Conservation (phyloP, 192 early-diverging fungal species). For the Fimicolochytrium jonesii region DNA sequence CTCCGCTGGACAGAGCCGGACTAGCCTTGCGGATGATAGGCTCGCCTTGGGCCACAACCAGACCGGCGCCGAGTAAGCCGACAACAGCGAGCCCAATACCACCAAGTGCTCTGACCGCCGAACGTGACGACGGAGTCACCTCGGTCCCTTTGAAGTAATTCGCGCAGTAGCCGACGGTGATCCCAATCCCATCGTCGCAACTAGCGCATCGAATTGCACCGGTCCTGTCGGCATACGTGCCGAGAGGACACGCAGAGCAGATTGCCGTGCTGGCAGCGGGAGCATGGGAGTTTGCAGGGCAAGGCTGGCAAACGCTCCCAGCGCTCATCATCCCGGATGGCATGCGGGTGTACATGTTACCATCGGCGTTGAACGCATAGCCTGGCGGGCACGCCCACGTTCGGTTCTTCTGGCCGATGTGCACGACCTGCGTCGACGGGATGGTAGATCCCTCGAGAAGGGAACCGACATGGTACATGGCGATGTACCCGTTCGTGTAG, state of each 20-base stretch:
- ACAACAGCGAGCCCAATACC: neutral
- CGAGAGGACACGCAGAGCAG: no score
- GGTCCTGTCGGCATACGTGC: no score
- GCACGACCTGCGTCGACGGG: neutral
- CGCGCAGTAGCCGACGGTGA: no score
- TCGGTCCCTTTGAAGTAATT: neutral
- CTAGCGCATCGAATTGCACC: no score
- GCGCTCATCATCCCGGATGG: neutral
- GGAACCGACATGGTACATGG: neutral
- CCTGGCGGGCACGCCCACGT: neutral
- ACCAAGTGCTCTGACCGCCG: neutral
- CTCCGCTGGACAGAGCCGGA: neutral
- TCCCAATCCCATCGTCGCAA: no score
- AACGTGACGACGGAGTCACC: neutral
- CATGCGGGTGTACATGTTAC: neutral
- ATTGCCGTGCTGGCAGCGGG: no score
- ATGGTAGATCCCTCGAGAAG: neutral
- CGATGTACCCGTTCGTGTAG: neutral
- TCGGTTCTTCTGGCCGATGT: neutral
- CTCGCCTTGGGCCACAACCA: neutral
- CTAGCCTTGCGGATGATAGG: constrained; percentile 6
- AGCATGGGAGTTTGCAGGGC: no score
- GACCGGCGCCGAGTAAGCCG: neutral
- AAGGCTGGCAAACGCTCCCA: no score
- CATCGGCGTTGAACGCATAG: neutral